A percentile compares a stretch with the other conserved stretches of the same genome.
phyloP scores from a whole-genome alignment of 2,329 filamentous ascomycete genomes.

The Aspergillus sclerotialis region DNA sequence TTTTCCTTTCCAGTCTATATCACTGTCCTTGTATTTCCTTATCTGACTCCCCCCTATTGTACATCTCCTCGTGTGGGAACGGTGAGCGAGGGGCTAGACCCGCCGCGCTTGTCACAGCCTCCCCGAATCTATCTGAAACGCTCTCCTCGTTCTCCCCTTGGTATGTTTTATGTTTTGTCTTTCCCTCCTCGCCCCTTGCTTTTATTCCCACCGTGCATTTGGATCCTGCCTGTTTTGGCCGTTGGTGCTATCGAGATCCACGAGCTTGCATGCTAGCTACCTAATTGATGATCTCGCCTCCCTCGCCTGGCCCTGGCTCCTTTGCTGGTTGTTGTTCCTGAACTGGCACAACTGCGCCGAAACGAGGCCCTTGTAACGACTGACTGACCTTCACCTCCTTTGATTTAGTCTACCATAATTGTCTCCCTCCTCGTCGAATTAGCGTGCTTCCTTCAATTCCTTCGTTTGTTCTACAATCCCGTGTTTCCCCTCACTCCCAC shows the following conservation, averaged over 20 bases:
- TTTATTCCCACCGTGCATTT: background rate
- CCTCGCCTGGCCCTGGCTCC: no score
- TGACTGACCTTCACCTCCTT: no score
- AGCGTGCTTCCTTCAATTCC: background rate
- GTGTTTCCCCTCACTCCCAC: background rate
- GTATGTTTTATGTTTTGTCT: no score
- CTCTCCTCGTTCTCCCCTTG: background rate
- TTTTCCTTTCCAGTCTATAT: constrained; percentile 1
- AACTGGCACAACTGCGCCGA: no score
- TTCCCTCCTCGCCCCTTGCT: background rate
- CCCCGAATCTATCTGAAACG: background rate
- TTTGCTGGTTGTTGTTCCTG: background rate
- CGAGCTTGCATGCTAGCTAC: background rate
- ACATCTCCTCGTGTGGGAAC: background rate
- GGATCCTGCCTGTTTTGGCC: background rate
- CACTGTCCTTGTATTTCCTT: constrained; percentile 4
- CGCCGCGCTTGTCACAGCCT: no score
- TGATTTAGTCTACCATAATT: background rate
- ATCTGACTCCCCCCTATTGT: background rate
- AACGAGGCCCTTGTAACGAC: no score
- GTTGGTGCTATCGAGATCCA: no score
- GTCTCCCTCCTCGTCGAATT: background rate
- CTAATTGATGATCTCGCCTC: background rate
- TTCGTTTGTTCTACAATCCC: background rate
- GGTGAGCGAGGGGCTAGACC: no score